Evolutionary conservation across 192 early-diverging fungal genomes (phyloP).

Genomic region (Entophlyctis luteolus): DNA sequence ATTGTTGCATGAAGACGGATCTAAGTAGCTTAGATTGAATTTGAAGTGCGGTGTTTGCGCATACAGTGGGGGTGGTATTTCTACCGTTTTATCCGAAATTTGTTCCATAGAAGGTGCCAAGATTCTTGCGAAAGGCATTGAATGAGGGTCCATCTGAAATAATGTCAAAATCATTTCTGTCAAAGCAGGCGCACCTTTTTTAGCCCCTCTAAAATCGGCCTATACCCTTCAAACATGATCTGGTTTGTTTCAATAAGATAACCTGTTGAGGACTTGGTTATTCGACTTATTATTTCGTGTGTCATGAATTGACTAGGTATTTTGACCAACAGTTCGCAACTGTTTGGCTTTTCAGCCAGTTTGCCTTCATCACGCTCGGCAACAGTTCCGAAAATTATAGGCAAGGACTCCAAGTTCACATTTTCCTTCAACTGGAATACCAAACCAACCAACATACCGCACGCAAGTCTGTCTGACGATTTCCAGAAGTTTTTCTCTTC

Average conservation of each 20-base stretch:
- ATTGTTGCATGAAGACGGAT: background rate
- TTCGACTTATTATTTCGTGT: background rate
- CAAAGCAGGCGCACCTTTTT: slow-evolving; percentile 6
- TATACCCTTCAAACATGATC: slow-evolving; percentile 34
- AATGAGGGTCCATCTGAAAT: slow-evolving; percentile 14
- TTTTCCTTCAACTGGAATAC: background rate
- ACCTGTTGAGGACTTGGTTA: background rate
- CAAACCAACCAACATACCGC: slow-evolving; percentile 36
- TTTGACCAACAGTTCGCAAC: background rate
- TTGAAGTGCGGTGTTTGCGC: background rate
- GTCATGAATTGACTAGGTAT: slow-evolving; percentile 4
- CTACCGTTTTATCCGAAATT: background rate
- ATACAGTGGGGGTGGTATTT: slow-evolving; percentile 13
- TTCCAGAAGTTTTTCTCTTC: slow-evolving; percentile 46
- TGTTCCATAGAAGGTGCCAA: slow-evolving; percentile 7
- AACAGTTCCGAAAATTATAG: slow-evolving; percentile 43
- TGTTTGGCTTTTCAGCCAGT: background rate
- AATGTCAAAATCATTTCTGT: background rate
- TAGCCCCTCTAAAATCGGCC: slow-evolving; percentile 24
- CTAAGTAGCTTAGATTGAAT: background rate
- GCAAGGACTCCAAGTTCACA: background rate
- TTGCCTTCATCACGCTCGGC: slow-evolving; percentile 24
- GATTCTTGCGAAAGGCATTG: slow-evolving; percentile 17
- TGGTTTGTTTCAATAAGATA: slow-evolving; percentile 27
- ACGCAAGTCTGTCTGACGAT: slow-evolving; percentile 38